Conservation (phyloP, 2,329 filamentous ascomycete genomes). For the Fusarium neocosmosporiellum region DNA sequence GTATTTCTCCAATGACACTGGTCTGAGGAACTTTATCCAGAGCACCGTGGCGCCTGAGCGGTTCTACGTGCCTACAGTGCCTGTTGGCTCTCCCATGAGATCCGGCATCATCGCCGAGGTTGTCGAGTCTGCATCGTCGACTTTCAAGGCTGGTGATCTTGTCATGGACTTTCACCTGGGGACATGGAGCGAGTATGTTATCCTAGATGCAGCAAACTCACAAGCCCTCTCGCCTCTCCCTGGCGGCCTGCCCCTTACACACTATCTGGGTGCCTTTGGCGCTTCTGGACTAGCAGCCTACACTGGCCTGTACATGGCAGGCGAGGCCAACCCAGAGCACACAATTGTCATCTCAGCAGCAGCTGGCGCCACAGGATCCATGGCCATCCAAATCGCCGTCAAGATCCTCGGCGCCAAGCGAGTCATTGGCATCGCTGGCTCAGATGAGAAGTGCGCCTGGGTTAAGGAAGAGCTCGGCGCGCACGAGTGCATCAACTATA, state of each 20-base stretch:
- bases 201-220: constrained; percentile 41
- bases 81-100: constrained; percentile 43
- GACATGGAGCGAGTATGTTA: constrained; percentile 43
- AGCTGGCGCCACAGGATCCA: constrained; percentile 44
- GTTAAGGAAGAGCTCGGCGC: constrained; percentile 42
- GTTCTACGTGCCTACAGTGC: constrained; percentile 45
- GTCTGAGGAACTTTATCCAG: constrained; percentile 44
- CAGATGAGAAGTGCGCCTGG: constrained; percentile 45
- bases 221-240: constrained; percentile 42
- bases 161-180: constrained; percentile 46
- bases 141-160: constrained; percentile 42
- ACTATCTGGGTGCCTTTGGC: constrained; percentile 46
- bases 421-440: constrained; percentile 44
- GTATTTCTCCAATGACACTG: constrained; percentile 47
- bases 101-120: constrained; percentile 46
- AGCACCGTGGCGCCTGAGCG: constrained; percentile 43
- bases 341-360: constrained; percentile 46
- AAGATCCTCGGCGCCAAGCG: constrained; percentile 44
- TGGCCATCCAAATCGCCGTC: constrained; percentile 45
- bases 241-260: constrained; percentile 36
- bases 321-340: constrained; percentile 42
- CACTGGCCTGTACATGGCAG: constrained; percentile 39
- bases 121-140: constrained; percentile 38
- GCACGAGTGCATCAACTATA: constrained; percentile 46
- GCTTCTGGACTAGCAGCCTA: constrained; percentile 44